These are phyloP conservation scores for Cercospora sesami DNA, from an alignment of 2,329 filamentous ascomycete genomes.

Conservation along the genomic window DNA sequence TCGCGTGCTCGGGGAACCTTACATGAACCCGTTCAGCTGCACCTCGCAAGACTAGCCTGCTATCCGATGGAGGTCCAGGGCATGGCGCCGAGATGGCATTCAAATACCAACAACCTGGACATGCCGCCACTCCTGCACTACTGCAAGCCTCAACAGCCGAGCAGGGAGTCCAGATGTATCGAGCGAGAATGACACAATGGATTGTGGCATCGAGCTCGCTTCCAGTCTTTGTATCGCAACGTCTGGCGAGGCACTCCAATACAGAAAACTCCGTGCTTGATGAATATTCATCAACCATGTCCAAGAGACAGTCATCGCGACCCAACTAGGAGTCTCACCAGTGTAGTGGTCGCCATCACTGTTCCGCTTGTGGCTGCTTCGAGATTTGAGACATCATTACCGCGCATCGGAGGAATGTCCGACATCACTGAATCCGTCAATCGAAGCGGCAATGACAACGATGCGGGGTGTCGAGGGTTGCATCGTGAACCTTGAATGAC, in stretches of 20 bases:
- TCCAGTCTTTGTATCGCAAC: background rate
- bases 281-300: background rate
- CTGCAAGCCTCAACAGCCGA: slow-evolving; percentile 6
- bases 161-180: background rate
- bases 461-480: background rate
- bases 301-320: background rate
- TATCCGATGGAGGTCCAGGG: background rate
- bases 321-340: background rate
- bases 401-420: background rate
- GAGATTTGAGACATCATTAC: background rate
- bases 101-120: slow-evolving; percentile 37
- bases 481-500: background rate
- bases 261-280: background rate
- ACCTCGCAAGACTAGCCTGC: background rate
- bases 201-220: background rate
- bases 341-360: background rate
- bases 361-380: background rate
- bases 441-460: background rate
- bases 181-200: background rate
- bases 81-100: background rate
- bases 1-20: background rate
- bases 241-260: background rate
- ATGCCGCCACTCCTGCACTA: background rate
- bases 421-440: background rate
- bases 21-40: background rate